phyloP scores from a whole-genome alignment of 257 asterid genomes.

The Solanum megistacrolobum region DNA sequence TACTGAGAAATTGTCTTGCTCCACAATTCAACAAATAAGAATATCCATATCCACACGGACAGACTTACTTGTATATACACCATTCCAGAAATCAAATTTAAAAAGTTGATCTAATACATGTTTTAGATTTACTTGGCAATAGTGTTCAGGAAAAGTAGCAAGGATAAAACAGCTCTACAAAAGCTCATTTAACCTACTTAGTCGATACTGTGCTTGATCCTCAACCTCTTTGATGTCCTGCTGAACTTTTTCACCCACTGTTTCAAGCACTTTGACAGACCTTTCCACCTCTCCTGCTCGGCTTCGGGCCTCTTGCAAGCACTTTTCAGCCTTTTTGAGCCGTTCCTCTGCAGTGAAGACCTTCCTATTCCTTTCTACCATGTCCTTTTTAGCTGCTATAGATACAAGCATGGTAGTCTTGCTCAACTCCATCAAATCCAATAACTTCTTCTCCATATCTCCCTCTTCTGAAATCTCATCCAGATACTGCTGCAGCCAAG shows the following conservation, averaged over 20 bases:
- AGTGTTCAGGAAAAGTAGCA: background rate
- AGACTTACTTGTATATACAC: background rate
- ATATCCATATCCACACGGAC: background rate
- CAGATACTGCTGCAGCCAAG: conserved; percentile 27
- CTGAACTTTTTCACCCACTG: conserved; percentile 3
- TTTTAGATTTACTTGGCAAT: background rate
- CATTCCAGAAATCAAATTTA: background rate
- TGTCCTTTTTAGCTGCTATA: conserved; percentile 15
- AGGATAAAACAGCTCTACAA: background rate
- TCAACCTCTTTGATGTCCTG: conserved; percentile 9
- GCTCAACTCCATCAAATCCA: conserved; percentile 5
- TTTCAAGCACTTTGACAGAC: conserved; percentile 11
- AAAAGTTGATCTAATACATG: background rate
- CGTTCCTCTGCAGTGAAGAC: conserved; percentile 15
- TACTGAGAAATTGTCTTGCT: background rate
- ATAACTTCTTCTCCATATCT: background rate
- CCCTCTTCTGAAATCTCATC: conserved; percentile 4
- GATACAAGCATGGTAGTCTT: background rate
- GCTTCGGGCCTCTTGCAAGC: background rate
- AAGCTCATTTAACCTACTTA: background rate
- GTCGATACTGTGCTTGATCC: conserved; percentile 15
- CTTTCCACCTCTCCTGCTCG: background rate
- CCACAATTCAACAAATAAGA: background rate
- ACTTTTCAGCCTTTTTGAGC: conserved; percentile 18
- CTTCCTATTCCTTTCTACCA: conserved; percentile 17